Evolutionary conservation across 2,329 filamentous ascomycete genomes (phyloP).

Genomic region (Diaporthe sp.): DNA sequence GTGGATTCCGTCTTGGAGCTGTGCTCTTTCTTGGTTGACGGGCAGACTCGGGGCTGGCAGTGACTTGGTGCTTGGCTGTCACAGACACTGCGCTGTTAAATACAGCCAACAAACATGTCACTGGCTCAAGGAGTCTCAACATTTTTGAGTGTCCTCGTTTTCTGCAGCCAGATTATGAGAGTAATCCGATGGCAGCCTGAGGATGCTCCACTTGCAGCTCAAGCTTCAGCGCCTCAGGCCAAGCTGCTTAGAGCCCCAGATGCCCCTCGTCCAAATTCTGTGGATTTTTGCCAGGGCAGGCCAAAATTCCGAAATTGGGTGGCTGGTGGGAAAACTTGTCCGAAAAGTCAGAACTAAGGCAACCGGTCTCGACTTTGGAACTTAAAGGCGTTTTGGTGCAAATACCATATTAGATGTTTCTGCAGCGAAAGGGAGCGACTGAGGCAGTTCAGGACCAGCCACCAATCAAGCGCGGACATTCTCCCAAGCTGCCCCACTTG

Average conservation of each 20-base stretch:
- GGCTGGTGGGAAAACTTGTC: not conserved
- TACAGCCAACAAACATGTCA: not conserved
- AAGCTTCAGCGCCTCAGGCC: too few species aligned
- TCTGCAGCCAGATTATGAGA: not conserved
- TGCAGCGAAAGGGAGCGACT: not conserved
- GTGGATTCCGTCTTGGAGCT: not conserved
- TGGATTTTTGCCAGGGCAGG: not conserved
- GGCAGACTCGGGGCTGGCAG: too few species aligned
- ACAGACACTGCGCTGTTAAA: not conserved
- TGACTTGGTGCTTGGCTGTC: not conserved
- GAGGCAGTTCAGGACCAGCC: not conserved
- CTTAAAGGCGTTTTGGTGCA: not conserved
- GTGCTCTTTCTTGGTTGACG: not conserved
- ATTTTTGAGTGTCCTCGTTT: not conserved
- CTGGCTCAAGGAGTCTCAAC: not conserved
- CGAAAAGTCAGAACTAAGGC: not conserved
- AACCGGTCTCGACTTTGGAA: not conserved
- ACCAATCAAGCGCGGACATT: not conserved
- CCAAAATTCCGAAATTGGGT: not conserved
- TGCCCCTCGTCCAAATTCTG: not conserved
- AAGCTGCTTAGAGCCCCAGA: not conserved
- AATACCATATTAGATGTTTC: slow-evolving; percentile 8
- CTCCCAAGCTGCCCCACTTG: not conserved
- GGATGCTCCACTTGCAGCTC: not conserved
- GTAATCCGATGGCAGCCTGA: not conserved